phyloP scores from a whole-genome alignment of 306 rosid genomes.

The Begonia loranthoides region DNA sequence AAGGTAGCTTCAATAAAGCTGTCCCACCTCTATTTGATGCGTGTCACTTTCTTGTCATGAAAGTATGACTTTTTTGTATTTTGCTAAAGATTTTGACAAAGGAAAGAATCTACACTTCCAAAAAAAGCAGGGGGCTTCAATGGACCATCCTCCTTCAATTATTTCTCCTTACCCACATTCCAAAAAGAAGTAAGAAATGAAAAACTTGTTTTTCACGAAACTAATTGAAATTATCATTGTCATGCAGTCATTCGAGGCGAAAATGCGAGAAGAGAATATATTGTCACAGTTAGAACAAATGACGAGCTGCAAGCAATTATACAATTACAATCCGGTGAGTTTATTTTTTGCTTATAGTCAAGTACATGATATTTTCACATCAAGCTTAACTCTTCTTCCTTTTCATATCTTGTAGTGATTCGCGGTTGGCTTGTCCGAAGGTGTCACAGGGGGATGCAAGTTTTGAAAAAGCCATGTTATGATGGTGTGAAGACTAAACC shows the following conservation, averaged over 20 bases:
- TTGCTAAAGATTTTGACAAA: too few species aligned
- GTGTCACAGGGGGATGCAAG: constrained; percentile 14
- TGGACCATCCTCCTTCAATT: too few species aligned
- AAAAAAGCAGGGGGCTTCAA: too few species aligned
- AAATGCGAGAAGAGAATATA: constrained; percentile 37
- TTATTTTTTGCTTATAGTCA: constrained; percentile 2
- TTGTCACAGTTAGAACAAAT: constrained; percentile 22
- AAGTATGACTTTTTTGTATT: too few species aligned
- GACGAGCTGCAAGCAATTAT: constrained; percentile 35
- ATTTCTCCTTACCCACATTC: background rate
- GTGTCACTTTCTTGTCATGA: background rate
- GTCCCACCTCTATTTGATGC: background rate
- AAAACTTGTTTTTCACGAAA: too few species aligned
- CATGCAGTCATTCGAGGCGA: constrained; percentile 68
- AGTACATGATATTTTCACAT: too few species aligned
- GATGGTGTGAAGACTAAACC: constrained; percentile 28
- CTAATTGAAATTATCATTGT: background rate
- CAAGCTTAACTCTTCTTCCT: too few species aligned
- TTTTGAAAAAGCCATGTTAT: constrained; percentile 15
- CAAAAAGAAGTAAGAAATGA: too few species aligned
- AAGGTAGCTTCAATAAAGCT: too few species aligned
- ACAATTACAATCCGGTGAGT: constrained; percentile 51
- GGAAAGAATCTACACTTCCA: too few species aligned
- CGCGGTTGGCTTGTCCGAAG: constrained; percentile 64
- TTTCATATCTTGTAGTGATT: constrained; percentile 8